These are phyloP conservation scores for Marasmius fiardii DNA, from an alignment of 1,284 basidiomycete genomes.

Conservation along the genomic window DNA sequence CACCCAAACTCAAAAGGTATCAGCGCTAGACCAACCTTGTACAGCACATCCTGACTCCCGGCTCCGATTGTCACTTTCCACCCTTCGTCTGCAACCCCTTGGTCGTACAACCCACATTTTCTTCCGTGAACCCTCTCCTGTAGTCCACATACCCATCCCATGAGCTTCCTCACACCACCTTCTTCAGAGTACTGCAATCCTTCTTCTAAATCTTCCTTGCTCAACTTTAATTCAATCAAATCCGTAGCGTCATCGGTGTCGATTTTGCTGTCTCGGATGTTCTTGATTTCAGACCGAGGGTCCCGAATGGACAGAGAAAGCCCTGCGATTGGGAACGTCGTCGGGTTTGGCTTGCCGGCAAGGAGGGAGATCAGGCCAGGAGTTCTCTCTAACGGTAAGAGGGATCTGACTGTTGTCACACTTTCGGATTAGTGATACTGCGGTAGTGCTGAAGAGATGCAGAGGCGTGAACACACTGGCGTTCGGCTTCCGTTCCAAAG, in stretches of 20 bases:
- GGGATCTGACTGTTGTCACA: slow-evolving; percentile 43
- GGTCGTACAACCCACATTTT: slow-evolving; percentile 24
- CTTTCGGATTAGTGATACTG: not conserved
- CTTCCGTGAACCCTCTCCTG: slow-evolving; percentile 67
- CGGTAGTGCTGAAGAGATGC: too few species aligned
- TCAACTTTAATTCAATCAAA: slow-evolving; percentile 47
- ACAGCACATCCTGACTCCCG: slow-evolving; percentile 88
- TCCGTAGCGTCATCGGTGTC: slow-evolving; percentile 37
- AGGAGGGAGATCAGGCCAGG: slow-evolving; percentile 86
- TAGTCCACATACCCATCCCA: slow-evolving; percentile 64
- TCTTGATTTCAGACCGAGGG: slow-evolving; percentile 23
- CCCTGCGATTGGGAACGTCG: slow-evolving; percentile 85
- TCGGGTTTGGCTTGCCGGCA: slow-evolving; percentile 86
- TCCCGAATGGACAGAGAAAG: slow-evolving; percentile 59
- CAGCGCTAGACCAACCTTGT: slow-evolving; percentile 53
- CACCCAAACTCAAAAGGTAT: not conserved
- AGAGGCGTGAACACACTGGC: not conserved
- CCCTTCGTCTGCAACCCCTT: slow-evolving; percentile 12
- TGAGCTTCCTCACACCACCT: slow-evolving; percentile 61
- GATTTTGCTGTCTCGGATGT: slow-evolving; percentile 8
- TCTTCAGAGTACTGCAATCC: slow-evolving; percentile 82
- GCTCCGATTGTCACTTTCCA: slow-evolving; percentile 80
- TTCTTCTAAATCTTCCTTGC: slow-evolving; percentile 44
- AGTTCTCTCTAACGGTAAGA: slow-evolving; percentile 74
- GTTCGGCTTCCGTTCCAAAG: not conserved